Conservation (phyloP, 2,329 filamentous ascomycete species). For the Pseudopyricularia cyperi region DNA sequence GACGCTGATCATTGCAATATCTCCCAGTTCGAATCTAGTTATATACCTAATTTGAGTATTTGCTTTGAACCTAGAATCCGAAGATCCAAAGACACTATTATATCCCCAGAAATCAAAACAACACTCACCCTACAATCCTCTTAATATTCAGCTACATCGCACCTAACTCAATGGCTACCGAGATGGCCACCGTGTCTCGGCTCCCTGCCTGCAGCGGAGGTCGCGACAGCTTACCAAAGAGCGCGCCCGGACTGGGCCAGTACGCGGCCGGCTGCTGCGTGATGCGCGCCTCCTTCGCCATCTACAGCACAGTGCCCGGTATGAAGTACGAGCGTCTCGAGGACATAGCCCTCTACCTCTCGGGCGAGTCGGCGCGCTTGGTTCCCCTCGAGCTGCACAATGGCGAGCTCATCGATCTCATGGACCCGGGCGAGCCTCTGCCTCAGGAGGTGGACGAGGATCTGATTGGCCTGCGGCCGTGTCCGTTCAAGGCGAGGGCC, state of each 20-base stretch:
- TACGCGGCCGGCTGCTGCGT: not conserved
- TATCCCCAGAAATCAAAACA: no score
- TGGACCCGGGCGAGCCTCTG: slow-evolving; percentile 2
- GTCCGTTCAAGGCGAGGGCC: not conserved
- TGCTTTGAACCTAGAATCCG: no score
- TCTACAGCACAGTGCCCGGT: slow-evolving; percentile 1
- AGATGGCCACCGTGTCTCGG: not conserved
- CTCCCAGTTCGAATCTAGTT: no score
- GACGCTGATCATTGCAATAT: no score
- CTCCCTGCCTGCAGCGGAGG: not conserved
- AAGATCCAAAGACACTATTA: no score
- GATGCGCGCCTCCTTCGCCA: slow-evolving; percentile 1
- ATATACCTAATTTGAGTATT: no score
- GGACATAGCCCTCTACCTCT: not conserved
- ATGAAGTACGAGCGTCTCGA: slow-evolving; percentile 1
- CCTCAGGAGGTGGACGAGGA: not conserved
- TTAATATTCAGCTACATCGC: not conserved
- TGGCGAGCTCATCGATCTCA: not conserved
- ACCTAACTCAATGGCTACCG: not conserved
- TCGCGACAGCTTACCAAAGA: not conserved
- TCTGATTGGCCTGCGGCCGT: not conserved
- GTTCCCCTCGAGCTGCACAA: slow-evolving; percentile 1
- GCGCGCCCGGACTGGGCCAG: slow-evolving; percentile 1
- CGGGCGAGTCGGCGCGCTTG: not conserved
- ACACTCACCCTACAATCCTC: no score